Percentiles rank a stretch among this genome's conserved stretches.
phyloP scores from a whole-genome alignment of 75 land plant genomes.

The Sequoiadendron giganteum region DNA sequence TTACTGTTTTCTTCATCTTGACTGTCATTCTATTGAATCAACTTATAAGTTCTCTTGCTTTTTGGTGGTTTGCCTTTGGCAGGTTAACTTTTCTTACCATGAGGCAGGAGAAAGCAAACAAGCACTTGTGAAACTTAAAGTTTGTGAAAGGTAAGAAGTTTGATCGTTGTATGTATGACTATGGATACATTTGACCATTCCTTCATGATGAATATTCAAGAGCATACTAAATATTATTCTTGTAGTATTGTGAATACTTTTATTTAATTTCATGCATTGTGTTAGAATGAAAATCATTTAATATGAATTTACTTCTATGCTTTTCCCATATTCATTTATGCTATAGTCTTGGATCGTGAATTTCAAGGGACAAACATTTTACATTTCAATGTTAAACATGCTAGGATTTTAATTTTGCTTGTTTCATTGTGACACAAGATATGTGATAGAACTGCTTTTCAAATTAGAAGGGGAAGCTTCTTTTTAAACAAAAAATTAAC shows the following conservation, averaged over 20 bases:
- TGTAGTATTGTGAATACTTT: background rate
- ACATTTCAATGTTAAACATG: background rate
- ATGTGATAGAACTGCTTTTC: no score
- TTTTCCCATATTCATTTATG: background rate
- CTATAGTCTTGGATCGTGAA: background rate
- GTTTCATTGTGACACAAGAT: no score
- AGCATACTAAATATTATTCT: background rate
- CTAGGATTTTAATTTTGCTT: no score
- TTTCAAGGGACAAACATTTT: background rate
- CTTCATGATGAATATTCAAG: background rate
- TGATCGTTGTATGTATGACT: background rate
- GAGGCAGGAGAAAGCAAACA: conserved; percentile 52
- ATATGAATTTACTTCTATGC: background rate
- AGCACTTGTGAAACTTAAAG: conserved; percentile 40
- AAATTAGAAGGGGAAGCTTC: no score
- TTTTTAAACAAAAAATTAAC: no score
- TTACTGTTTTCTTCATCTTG: background rate
- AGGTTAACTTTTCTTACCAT: conserved; percentile 50
- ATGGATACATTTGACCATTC: background rate
- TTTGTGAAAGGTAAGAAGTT: conserved; percentile 28
- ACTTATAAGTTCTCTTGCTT: background rate
- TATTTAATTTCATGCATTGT: background rate
- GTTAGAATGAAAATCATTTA: background rate
- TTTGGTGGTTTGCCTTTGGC: conserved; percentile 13
- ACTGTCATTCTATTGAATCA: background rate